These are phyloP conservation scores for Poronia punctata DNA, from an alignment of 495 filamentous ascomycete species.

Conservation along the genomic window DNA sequence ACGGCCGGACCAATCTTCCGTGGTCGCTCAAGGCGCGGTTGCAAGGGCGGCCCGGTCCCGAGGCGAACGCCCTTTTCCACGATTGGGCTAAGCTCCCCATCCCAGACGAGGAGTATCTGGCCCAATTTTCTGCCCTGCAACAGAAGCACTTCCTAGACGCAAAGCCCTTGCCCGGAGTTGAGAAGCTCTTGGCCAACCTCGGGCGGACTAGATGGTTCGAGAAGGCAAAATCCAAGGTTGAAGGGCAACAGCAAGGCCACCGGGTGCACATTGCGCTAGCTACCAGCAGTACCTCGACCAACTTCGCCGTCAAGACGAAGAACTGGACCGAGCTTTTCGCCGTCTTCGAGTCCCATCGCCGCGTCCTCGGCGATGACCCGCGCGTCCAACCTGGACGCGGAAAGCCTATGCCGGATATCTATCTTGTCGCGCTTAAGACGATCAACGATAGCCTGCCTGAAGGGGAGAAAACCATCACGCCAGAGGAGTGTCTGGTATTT, in stretches of 20 bases:
- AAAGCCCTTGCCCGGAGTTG: constrained; percentile 72
- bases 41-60: constrained; percentile 80
- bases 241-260: constrained; percentile 27
- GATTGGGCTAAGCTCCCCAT: constrained; percentile 89
- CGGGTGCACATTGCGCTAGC: constrained; percentile 79
- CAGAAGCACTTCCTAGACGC: constrained; percentile 61
- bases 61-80: constrained; percentile 45
- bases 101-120: constrained; percentile 52
- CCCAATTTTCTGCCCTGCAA: constrained; percentile 55
- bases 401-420: constrained; percentile 95
- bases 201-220: constrained; percentile 41
- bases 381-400: constrained; percentile 74
- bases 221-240: constrained; percentile 12
- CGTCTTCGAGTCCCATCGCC: constrained; percentile 58
- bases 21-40: constrained; percentile 93
- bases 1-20: constrained; percentile 65
- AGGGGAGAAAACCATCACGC: constrained; percentile 61
- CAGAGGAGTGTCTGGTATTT: constrained; percentile 91
- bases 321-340: constrained; percentile 69
- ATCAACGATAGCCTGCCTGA: constrained; percentile 66
- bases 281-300: constrained; percentile 62
- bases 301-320: constrained; percentile 72
- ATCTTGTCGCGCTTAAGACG: constrained; percentile 73
- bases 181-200: constrained; percentile 54
- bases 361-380: constrained; percentile 79